phyloP scores from a whole-genome alignment of 805 yeast species.

The Wickerhamomyces bisporus region DNA sequence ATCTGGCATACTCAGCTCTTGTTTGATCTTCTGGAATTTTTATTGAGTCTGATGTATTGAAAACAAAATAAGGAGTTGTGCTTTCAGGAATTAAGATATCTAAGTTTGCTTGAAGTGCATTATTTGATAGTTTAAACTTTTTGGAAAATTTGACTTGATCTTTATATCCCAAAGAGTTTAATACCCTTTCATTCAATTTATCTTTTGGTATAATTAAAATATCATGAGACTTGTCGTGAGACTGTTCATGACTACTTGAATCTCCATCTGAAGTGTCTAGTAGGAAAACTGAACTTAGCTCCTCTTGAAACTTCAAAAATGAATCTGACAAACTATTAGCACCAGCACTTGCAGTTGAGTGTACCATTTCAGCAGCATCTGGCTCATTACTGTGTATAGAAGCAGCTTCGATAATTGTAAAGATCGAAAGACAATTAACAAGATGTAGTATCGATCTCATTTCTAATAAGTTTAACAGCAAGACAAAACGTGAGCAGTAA shows the following conservation, averaged over 20 bases:
- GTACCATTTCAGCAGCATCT: slow-evolving; percentile 1
- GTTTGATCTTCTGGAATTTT: slow-evolving; percentile 11
- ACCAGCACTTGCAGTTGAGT: neutral
- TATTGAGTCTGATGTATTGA: slow-evolving; percentile 28
- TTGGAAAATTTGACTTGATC: slow-evolving; percentile 22
- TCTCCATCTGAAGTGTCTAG: neutral
- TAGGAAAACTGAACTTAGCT: slow-evolving; percentile 4
- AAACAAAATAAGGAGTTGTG: slow-evolving; percentile 33
- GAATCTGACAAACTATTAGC: slow-evolving; percentile 4
- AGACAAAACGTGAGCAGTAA: too few species aligned
- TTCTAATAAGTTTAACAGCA: too few species aligned
- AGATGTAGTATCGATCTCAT: too few species aligned
- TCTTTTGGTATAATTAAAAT: slow-evolving; percentile 26
- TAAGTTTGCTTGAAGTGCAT: slow-evolving; percentile 9
- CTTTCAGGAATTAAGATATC: slow-evolving; percentile 29
- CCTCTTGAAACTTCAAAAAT: slow-evolving; percentile 5
- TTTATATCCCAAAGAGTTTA: slow-evolving; percentile 24
- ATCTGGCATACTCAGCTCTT: slow-evolving; percentile 18
- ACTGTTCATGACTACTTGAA: too few species aligned
- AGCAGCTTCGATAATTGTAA: neutral
- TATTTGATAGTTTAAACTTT: slow-evolving; percentile 13
- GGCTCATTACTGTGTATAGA: neutral
- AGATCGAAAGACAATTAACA: neutral
- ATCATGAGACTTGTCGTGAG: slow-evolving; percentile 11
- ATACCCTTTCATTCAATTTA: slow-evolving; percentile 18